Base-by-base conservation (phyloP, 106 monocot genomes). In the Acanthochlamys bracteata region DNA sequence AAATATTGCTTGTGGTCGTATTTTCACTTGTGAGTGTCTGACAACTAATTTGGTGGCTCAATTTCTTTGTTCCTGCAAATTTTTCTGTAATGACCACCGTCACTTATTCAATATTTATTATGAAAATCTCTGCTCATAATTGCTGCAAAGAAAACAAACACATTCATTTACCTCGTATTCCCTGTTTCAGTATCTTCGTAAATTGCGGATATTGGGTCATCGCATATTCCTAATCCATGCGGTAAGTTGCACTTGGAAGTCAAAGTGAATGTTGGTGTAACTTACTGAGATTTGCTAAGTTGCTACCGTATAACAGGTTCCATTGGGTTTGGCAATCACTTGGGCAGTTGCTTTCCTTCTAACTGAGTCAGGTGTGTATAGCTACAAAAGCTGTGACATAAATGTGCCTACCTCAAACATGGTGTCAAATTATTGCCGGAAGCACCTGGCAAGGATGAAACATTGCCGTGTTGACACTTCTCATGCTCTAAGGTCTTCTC, bases 171-270 rank as follows among this genome's bases (percentile, higher is more conserved):
- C 22, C 69, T 65, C 73, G 20, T 20, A 33, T 54, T 10, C 68
- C 69, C 55, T 75, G 12, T 74, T 78, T 68, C 95, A 95, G 95
- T 87, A 95, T 78, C 95, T 95, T 68, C 90, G 95, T 52, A 90
- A 87, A 55, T 84, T 95, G 70, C 69, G 84, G 61, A 57, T 95
- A 71, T 75, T 90, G 71, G 95, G 90, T 52, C 90, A 87, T 64
- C 84, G 95, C 41, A 63, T 84, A 68, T 95, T 95, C 72, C 71
- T 95, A 51, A 80, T 95, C 26, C 83, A 90, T 78, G 87, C 95
- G 53, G 95, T 95, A 83, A 74, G 73, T 64, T 46, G 15, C 22
- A 9, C 25, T 21, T 42, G 25, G 23, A 24, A 60, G 21, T 12
- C 20, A 53, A n/a, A n/a, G n/a, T n/a, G n/a, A n/a, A n/a, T n/a